Base-by-base conservation (phyloP, 2,329 filamentous ascomycete species). In the Colletotrichum sp. region DNA sequence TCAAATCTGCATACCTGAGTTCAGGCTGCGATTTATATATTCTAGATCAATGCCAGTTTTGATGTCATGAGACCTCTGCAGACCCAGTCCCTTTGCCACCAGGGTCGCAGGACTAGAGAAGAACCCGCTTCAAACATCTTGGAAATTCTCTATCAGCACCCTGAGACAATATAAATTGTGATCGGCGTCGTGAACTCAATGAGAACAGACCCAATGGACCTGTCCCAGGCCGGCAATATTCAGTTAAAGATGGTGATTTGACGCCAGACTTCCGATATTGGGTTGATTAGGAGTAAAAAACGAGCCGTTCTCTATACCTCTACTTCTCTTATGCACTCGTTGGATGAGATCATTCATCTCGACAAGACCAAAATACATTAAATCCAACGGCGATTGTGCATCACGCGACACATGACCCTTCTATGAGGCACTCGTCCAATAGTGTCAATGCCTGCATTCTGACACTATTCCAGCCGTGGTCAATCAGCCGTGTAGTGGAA, bases 31-130 rank as follows among this genome's bases (percentile, higher is more conserved):
- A 49, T 49, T 12, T 49, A n/a, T 12, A n/a, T 12, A n/a, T 1
- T n/a, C 9, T 6, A n/a, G 6, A 7, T n/a, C 39, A n/a, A n/a
- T 4, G 10, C 9, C 5, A 7, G 7, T n/a, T 5, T 49, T 49
- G 39, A 2, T n/a, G 9, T 2, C 1, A n/a, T 12, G 9, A n/a
- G 18, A 18, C 5, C 5, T n/a, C 39, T n/a, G 39, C 39, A 44
- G 39, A 10, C 18, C 8, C 18, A n/a, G 5, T 44, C 18, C 39
- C 39, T n/a, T n/a, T 44, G 39, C 39, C 5, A 9, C 5, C 18
- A 3, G 8, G 18, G 18, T n/a, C 4, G 9, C 2, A n/a, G 5
- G 9, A 44, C 5, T 9, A n/a, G 2, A 3, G 18, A 44, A 12
- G 18, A 44, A 6, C 3, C 39, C 3, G 39, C 9, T 44, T 44